A percentile compares a stretch with the other conserved stretches of the same genome.
Evolutionary conservation across 768 basidiomycete genomes (phyloP).

Genomic region (Lactifluus echinatus): DNA sequence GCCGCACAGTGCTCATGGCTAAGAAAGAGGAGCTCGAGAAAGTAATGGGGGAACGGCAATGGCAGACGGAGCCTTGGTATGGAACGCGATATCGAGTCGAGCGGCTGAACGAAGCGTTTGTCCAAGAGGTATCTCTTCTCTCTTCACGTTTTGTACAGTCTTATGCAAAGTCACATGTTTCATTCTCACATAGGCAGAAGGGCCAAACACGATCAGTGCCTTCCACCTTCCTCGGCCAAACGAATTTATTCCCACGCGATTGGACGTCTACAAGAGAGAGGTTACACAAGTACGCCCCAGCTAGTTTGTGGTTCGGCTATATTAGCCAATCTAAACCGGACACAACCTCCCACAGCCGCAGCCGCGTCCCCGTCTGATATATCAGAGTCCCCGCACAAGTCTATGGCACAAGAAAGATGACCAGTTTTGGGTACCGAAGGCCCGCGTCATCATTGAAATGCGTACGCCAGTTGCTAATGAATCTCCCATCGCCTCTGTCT

Average conservation of each 20-base stretch:
- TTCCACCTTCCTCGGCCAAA: constrained; percentile 79
- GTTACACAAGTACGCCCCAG: constrained; percentile 44
- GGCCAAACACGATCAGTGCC: constrained; percentile 54
- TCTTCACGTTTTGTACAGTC: neutral
- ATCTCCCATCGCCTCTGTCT: constrained; percentile 60
- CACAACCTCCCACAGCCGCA: constrained; percentile 43
- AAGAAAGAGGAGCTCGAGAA: constrained; percentile 53
- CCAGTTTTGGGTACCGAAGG: constrained; percentile 90
- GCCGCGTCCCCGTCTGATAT: constrained; percentile 66
- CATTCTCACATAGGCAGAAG: constrained; percentile 42
- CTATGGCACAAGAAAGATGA: constrained; percentile 99
- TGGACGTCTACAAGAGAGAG: constrained; percentile 74
- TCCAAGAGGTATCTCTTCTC: constrained; percentile 36
- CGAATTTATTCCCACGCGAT: constrained; percentile 80
- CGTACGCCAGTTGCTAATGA: constrained; percentile 54
- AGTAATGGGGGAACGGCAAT: constrained; percentile 37
- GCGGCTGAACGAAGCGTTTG: constrained; percentile 53
- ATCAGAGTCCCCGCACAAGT: constrained; percentile 58
- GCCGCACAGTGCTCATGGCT: constrained; percentile 73
- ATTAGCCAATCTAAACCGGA: neutral
- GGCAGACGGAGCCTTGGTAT: constrained; percentile 87
- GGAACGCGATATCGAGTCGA: constrained; percentile 82
- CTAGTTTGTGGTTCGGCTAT: neutral
- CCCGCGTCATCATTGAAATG: constrained; percentile 65
- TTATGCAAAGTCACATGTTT: neutral